phyloP scores from a whole-genome alignment of 805 yeast species.

The Metschnikowia lunata region DNA sequence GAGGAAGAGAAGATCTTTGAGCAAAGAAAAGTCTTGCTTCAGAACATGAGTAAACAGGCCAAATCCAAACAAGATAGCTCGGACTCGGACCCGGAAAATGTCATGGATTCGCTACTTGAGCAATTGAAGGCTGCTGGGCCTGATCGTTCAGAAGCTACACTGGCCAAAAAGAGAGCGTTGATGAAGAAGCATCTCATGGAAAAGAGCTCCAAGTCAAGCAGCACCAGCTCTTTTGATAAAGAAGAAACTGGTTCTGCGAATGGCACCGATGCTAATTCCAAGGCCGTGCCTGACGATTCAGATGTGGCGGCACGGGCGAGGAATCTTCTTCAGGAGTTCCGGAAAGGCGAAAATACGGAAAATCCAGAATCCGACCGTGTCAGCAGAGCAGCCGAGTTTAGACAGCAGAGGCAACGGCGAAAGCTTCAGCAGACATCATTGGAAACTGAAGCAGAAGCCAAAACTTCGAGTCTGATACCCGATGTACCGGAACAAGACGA shows the following conservation, averaged over 20 bases:
- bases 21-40: constrained; percentile 62
- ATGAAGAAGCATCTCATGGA: constrained; percentile 60
- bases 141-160: constrained; percentile 65
- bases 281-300: constrained; percentile 19
- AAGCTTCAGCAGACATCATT: constrained; percentile 7
- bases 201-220: constrained; percentile 19
- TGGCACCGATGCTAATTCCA: constrained; percentile 1
- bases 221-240: neutral
- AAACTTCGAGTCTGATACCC: neutral
- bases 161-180: constrained; percentile 76
- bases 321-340: constrained; percentile 55
- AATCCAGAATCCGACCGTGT: constrained; percentile 6
- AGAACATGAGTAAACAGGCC: constrained; percentile 37
- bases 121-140: constrained; percentile 86
- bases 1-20: constrained; percentile 70
- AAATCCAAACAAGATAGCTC: constrained; percentile 17
- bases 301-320: constrained; percentile 61
- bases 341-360: constrained; percentile 33
- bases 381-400: constrained; percentile 13
- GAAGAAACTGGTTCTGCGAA: constrained; percentile 1
- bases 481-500: too few relatives aligned
- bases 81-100: constrained; percentile 43
- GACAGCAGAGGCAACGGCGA: constrained; percentile 15
- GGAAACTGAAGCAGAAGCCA: neutral
- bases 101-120: constrained; percentile 84